Conservation (phyloP, 169 alveolate species). For the Eimeria necatrix region DNA sequence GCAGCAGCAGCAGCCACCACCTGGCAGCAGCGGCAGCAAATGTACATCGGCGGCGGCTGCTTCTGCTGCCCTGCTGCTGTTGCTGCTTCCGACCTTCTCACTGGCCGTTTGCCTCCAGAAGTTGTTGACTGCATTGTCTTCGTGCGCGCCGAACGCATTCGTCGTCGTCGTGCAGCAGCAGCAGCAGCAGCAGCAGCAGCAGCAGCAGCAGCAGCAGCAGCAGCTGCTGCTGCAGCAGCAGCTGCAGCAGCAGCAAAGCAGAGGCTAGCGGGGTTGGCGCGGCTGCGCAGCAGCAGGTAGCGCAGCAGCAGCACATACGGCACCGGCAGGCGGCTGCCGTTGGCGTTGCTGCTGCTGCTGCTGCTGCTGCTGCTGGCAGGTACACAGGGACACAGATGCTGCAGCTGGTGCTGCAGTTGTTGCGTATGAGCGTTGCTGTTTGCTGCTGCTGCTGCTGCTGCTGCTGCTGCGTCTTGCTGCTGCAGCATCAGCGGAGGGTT, state of each 20-base stretch:
- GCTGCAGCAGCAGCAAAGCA: too few species aligned
- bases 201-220: background rate
- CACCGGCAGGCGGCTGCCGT: background rate
- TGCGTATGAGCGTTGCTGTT: too few species aligned
- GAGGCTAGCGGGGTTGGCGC: too few species aligned
- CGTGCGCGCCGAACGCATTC: conserved; percentile 81
- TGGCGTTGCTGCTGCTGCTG: background rate
- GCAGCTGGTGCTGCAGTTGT: conserved; percentile 15
- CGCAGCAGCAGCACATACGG: background rate
- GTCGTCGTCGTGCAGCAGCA: background rate
- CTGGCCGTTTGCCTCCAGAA: conserved; percentile 78
- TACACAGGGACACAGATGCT: too few species aligned
- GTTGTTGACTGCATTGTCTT: conserved; percentile 80
- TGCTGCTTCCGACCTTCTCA: conserved; percentile 81
- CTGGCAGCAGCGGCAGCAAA: conserved; percentile 59
- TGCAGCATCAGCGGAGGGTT: conserved; percentile 71
- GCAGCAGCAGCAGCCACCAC: conserved; percentile 29
- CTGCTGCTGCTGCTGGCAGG: background rate
- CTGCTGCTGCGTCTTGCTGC: too few species aligned
- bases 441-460: too few species aligned
- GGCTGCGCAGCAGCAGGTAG: too few species aligned
- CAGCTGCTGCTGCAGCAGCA: background rate
- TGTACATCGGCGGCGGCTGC: conserved; percentile 82
- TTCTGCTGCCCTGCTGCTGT: conserved; percentile 80
- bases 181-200: background rate